Conservation (phyloP, 768 basidiomycete species). For the Mycena metata region DNA sequence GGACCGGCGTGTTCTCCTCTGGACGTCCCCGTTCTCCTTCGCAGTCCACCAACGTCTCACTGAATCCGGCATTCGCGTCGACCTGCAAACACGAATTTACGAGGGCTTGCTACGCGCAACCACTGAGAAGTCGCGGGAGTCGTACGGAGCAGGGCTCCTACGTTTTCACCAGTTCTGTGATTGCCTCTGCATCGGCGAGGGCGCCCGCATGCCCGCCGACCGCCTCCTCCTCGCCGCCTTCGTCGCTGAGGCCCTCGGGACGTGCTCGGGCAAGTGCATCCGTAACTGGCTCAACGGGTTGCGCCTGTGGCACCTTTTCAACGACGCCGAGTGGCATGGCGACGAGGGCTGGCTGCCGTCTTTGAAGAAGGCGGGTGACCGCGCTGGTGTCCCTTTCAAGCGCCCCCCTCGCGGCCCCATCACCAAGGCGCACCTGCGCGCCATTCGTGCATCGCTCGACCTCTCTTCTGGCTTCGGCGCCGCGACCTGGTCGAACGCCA, state of each 20-base stretch:
- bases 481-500: slow-evolving; percentile 8
- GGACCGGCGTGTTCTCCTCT: slow-evolving; percentile 1
- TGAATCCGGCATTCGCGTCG: neutral
- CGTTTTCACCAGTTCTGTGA: slow-evolving; percentile 39
- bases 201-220: too few species aligned
- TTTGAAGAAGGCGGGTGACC: too few species aligned
- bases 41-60: neutral
- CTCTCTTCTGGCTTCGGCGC: neutral
- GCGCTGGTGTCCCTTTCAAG: too few species aligned
- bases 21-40: neutral
- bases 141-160: slow-evolving; percentile 44
- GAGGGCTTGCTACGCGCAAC: neutral
- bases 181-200: neutral
- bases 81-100: neutral
- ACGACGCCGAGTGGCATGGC: slow-evolving; percentile 2
- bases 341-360: too few species aligned
- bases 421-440: slow-evolving; percentile 16
- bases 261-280: neutral
- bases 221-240: slow-evolving; percentile 28
- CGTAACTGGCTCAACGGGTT: slow-evolving; percentile 18
- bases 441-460: neutral
- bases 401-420: too few species aligned
- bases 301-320: slow-evolving; percentile 19
- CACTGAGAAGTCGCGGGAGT: slow-evolving; percentile 36
- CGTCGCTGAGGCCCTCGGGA: slow-evolving; percentile 12